phyloP scores from a whole-genome alignment of 257 asterid genomes.

The Orobanche coerulescens region DNA sequence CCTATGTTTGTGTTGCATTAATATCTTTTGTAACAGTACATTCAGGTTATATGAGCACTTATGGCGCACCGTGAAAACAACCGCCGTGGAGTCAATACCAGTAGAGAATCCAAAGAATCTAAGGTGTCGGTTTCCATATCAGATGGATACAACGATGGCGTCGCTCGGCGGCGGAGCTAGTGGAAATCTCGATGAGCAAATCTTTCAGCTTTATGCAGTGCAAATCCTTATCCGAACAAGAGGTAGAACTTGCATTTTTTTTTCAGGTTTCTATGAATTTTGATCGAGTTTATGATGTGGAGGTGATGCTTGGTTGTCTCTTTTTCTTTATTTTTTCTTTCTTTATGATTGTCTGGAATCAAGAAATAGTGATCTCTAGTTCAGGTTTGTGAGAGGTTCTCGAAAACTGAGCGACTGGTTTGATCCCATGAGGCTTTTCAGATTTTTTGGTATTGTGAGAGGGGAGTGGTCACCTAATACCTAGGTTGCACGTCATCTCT shows the following conservation, averaged over 20 bases:
- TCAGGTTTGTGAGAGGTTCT: background rate
- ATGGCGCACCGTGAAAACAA: slow-evolving; percentile 28
- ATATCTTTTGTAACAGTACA: too few species aligned
- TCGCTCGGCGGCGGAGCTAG: slow-evolving; percentile 38
- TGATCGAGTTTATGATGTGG: background rate
- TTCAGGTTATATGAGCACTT: too few species aligned
- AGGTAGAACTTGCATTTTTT: slow-evolving; percentile 30
- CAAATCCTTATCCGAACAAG: slow-evolving; percentile 76
- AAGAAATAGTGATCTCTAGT: slow-evolving; percentile 18
- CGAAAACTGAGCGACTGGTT: background rate
- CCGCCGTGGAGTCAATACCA: slow-evolving; percentile 25
- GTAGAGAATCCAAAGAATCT: slow-evolving; percentile 25
- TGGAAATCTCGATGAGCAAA: slow-evolving; percentile 69
- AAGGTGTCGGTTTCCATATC: slow-evolving; percentile 23
- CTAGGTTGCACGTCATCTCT: too few species aligned
- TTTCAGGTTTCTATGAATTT: background rate
- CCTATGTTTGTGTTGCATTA: too few species aligned
- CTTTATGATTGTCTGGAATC: background rate
- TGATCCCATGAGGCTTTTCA: slow-evolving; percentile 18
- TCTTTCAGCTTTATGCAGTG: slow-evolving; percentile 81
- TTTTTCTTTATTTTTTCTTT: background rate
- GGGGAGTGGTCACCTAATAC: too few species aligned
- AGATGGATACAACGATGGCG: slow-evolving; percentile 44
- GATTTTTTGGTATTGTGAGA: slow-evolving; percentile 7
- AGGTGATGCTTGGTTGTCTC: background rate